Evolutionary conservation across 805 yeast genomes (phyloP).

Genomic region (Zygosaccharomyces pseudorouxii): DNA sequence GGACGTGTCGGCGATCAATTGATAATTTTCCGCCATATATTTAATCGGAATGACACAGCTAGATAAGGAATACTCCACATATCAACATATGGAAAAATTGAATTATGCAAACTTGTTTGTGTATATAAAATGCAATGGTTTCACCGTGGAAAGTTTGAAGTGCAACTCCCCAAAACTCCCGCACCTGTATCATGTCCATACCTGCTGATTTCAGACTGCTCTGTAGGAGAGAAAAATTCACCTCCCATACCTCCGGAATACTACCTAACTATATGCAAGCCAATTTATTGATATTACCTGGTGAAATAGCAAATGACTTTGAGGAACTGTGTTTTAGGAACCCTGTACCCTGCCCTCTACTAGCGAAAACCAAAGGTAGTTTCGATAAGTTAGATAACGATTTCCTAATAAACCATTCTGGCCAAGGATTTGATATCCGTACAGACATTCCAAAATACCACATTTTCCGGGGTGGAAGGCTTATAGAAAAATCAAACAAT

Average conservation of each 20-base stretch:
- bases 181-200: conserved; percentile 4
- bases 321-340: conserved; percentile 36
- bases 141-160: no score
- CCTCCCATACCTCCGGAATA: conserved; percentile 22
- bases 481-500: conserved; percentile 24
- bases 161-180: no score
- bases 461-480: conserved; percentile 34
- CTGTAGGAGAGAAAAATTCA: conserved; percentile 14
- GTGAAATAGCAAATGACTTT: conserved; percentile 34
- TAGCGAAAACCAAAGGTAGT: conserved; percentile 32
- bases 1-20: no score
- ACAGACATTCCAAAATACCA: conserved; percentile 37
- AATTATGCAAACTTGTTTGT: no score
- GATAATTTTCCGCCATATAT: no score
- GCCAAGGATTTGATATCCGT: conserved; percentile 30
- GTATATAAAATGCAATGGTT: no score
- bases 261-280: conserved; percentile 38
- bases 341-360: conserved; percentile 40
- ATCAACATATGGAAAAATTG: no score
- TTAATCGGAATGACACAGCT: no score
- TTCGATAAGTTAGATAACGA: conserved; percentile 22
- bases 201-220: conserved; percentile 14
- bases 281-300: conserved; percentile 37
- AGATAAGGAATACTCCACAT: no score
- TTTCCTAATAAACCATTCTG: conserved; percentile 2